Base-by-base conservation (phyloP, 225 moss, liverwort and hornwort species). In the Physcomitrium patens region DNA sequence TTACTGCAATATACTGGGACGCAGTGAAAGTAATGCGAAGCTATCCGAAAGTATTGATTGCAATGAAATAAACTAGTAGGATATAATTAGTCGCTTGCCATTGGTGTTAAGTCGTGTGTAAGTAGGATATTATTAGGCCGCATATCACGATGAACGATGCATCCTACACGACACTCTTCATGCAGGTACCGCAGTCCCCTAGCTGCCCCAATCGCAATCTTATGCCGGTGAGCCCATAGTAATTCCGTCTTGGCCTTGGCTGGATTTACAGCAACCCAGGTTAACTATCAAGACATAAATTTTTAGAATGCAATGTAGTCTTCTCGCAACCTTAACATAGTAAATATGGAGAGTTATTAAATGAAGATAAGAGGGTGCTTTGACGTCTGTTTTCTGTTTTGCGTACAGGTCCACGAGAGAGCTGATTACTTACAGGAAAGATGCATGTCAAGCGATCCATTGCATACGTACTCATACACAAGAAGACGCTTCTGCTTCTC, bases 391-490 rank as follows among this genome's bases (percentile, higher is more conserved):
- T 8, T 10, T 24, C 10, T 27, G 9, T 9, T 13, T 63, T 65
- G 22, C 44, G 18, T 60, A 13, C 37, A 64, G 68, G 61, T 47
- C 7, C 23, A 68, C 11, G 60, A 22, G 10, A 50, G 27, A 68
- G 57, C 48, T 42, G 58, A 56, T 46, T n/a, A 74, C 85, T 78
- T 81, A 92, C 92, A 48, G 16, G 89, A 87, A 43, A 92, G 89
- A 57, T 89, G 87, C n/a, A 19, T 64, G 67, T 92, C 92, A 26
- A 92, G 86, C 28, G 92, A 92, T 37, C 86, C 83, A 62, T 89
- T 92, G 79, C 92, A 92, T 48, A 87, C 89, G 48, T 87, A 92
- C 69, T 92, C 92, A 54, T 92, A 92, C 20, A 92, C 92, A 59
- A 92, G 86, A 61, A 92, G 79, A 18, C 87, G 89, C 68, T 50